These are phyloP conservation scores for Dactylellina haptotyla DNA, from an alignment of 2,329 filamentous ascomycete genomes.

Conservation along the genomic window DNA sequence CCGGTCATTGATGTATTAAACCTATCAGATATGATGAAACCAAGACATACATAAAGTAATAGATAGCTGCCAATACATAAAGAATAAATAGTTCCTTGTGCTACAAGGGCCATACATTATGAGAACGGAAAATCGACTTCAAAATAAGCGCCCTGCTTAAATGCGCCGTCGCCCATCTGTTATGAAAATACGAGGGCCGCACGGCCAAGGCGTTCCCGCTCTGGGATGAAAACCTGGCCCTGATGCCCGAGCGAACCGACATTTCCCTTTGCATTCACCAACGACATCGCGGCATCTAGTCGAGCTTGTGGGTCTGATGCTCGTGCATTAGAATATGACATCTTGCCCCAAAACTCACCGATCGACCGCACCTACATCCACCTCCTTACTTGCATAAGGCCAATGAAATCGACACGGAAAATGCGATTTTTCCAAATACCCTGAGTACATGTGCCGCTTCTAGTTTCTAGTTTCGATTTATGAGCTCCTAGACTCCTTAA, in stretches of 20 bases:
- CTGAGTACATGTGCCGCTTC: slow-evolving; percentile 41
- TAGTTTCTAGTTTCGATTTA: slow-evolving; percentile 23
- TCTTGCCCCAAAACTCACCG: slow-evolving; percentile 16
- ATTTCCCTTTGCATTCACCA: slow-evolving; percentile 12
- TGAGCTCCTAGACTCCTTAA: slow-evolving; percentile 3
- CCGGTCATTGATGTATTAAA: slow-evolving; percentile 13
- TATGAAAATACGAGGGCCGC: slow-evolving; percentile 15
- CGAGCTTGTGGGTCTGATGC: slow-evolving; percentile 35
- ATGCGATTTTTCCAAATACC: slow-evolving; percentile 34
- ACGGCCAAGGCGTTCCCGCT: slow-evolving; percentile 37
- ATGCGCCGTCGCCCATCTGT: slow-evolving; percentile 24
- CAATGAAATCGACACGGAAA: slow-evolving; percentile 39
- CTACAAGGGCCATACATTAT: slow-evolving; percentile 22
- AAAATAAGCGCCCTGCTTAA: slow-evolving; percentile 34
- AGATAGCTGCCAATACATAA: slow-evolving; percentile 18
- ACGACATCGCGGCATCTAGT: slow-evolving; percentile 48
- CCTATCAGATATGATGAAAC: slow-evolving; percentile 45
- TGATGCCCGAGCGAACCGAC: slow-evolving; percentile 36
- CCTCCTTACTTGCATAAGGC: slow-evolving; percentile 23
- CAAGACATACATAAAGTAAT: slow-evolving; percentile 45
- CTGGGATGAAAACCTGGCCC: slow-evolving; percentile 5
- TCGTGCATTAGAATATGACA: slow-evolving; percentile 39
- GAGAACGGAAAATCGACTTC: slow-evolving; percentile 9
- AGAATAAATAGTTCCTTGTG: slow-evolving; percentile 17
- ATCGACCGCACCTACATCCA: slow-evolving; percentile 39